Evolutionary conservation across 2,329 filamentous ascomycete species (phyloP), one percentile per base, ranked within the genome.

Genomic region (Boeremia exigua): DNA sequence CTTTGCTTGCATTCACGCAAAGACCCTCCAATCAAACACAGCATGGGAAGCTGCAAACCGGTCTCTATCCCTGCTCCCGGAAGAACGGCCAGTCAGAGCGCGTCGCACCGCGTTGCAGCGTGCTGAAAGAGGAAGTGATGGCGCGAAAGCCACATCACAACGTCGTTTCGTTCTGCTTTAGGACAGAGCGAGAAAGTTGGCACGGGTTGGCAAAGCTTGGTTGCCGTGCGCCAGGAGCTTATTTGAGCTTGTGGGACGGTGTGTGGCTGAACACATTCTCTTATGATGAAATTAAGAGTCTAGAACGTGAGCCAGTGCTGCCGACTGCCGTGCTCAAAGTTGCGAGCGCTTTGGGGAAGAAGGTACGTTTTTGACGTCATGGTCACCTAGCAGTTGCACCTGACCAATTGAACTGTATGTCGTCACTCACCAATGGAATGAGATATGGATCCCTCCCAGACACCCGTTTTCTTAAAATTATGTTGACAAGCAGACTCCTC

Each of bases 11-110:
- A 36, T 37, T 30, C 46, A 49, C 39, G 19, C n/a, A 12, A 40
- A 25, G 23, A 29, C 19, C 61, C 42, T 19, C 59, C 53, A 60
- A 58, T 59, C 49, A 56, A 29, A 29, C 33, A 17, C 19, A 25
- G 32, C 38, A 11, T 54, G 55, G 55, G 48, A 47, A 48, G 70
- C 68, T 68, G 69, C 68, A 72, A 72, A 69, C 69, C 63, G 54
- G 69, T 53, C 64, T 27, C 51, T 30, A 68, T 58, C 67, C 67
- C 51, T 63, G 62, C 51, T 30, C 37, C 38, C 52, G 52, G 56
- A 52, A 34, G 8, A 36, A 46, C 54, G 58, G 56, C 54, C 56
- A 51, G 37, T 33, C n/a, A 48, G 28, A 32, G 48, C 37, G 23
- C 32, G 47, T 51, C 12, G 37, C 53, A 48, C 42, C 19, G 19